Conservation (phyloP, 1,284 basidiomycete genomes). For the Megacollybia platyphylla region DNA sequence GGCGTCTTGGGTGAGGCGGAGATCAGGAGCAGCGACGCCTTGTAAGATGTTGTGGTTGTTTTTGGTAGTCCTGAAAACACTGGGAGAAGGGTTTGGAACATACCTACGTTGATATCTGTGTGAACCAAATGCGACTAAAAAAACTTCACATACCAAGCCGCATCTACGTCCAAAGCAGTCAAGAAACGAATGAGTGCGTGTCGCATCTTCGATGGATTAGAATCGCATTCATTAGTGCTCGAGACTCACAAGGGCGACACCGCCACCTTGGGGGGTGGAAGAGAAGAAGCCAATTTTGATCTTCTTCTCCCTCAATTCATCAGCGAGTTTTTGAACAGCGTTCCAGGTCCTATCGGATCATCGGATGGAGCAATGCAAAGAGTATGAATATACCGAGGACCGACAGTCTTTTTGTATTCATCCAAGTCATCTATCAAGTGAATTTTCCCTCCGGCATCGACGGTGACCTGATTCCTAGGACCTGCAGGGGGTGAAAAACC, state of each 20-base stretch:
- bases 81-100: conserved; percentile 76
- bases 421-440: conserved; percentile 69
- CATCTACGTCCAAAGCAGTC: conserved; percentile 66
- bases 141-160: conserved; percentile 47
- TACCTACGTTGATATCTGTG: conserved; percentile 37
- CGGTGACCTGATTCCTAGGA: conserved; percentile 67
- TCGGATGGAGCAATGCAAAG: neutral
- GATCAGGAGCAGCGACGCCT: conserved; percentile 66
- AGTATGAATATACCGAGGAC: conserved; percentile 24
- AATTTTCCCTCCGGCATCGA: conserved; percentile 69
- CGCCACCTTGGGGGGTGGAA: conserved; percentile 84
- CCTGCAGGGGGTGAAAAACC: conserved; percentile 10
- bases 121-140: conserved; percentile 2
- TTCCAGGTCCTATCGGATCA: conserved; percentile 47
- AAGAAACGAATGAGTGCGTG: conserved; percentile 80
- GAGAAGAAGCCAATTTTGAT: conserved; percentile 83
- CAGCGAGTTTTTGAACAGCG: conserved; percentile 63
- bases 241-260: conserved; percentile 67
- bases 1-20: conserved; percentile 62
- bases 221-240: conserved; percentile 1
- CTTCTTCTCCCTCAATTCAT: conserved; percentile 72
- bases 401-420: conserved; percentile 55
- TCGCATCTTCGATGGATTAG: conserved; percentile 50
- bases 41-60: conserved; percentile 86
- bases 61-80: conserved; percentile 83